phyloP scores from a whole-genome alignment of 768 basidiomycete species.

The Paxillus ammoniavirescens region DNA sequence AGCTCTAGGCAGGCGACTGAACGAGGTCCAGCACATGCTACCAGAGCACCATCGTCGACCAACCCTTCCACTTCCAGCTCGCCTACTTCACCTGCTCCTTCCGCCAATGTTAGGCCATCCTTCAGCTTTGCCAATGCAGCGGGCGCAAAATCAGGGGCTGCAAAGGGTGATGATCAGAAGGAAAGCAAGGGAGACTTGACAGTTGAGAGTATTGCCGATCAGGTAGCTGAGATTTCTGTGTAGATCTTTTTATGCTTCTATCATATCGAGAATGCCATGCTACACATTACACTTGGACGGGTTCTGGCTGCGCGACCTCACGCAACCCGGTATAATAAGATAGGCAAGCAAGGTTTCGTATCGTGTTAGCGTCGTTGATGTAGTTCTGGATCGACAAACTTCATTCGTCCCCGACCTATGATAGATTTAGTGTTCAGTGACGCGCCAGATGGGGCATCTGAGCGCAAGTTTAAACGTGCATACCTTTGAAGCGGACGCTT shows the following conservation, averaged over 20 bases:
- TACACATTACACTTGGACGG: background rate
- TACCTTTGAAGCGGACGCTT: conserved; percentile 68
- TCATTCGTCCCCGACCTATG: conserved; percentile 65
- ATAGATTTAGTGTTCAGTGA: background rate
- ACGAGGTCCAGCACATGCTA: conserved; percentile 32
- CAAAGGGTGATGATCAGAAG: conserved; percentile 19
- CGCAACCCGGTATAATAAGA: background rate
- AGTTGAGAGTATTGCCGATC: conserved; percentile 12
- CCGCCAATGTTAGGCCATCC: conserved; percentile 61
- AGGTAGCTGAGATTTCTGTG: conserved; percentile 14
- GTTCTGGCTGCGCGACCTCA: conserved; percentile 4
- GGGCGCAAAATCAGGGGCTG: conserved; percentile 29
- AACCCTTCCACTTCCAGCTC: conserved; percentile 13
- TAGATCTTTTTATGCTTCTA: conserved; percentile 17
- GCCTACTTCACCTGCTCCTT: conserved; percentile 31
- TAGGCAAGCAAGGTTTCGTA: background rate
- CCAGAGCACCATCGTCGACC: conserved; percentile 32
- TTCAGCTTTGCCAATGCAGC: conserved; percentile 85
- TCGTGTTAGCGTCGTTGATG: conserved; percentile 26
- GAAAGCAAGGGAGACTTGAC: conserved; percentile 6
- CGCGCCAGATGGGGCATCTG: background rate
- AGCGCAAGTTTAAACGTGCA: background rate
- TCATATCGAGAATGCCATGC: conserved; percentile 11
- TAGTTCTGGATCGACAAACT: conserved; percentile 60
- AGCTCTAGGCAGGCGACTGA: conserved; percentile 48